Conservation (phyloP, 2,329 filamentous ascomycete species). For the Blumeria graminis region DNA sequence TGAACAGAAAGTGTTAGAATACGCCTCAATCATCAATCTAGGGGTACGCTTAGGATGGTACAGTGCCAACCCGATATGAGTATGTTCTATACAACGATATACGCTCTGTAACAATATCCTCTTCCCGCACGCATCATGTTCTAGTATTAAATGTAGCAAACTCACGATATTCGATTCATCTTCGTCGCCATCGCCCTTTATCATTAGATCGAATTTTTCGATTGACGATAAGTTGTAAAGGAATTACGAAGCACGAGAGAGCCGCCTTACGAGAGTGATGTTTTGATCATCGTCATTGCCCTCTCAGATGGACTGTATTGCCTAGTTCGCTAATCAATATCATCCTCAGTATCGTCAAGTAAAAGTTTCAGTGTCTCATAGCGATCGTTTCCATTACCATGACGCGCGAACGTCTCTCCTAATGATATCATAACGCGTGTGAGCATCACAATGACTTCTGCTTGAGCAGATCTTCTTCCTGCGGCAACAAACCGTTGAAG, state of each 20-base stretch:
- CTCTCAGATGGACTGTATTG: not conserved
- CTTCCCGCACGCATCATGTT: too few species aligned
- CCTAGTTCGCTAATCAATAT: not conserved
- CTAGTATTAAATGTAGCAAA: too few species aligned
- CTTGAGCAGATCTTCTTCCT: not conserved
- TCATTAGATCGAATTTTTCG: too few species aligned
- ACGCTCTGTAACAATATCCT: too few species aligned
- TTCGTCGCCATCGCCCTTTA: too few species aligned
- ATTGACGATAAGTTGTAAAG: not conserved
- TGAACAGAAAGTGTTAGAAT: too few species aligned
- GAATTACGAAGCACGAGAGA: not conserved
- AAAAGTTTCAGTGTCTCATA: not conserved
- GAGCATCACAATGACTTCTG: not conserved
- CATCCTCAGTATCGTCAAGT: not conserved
- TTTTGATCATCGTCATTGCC: not conserved
- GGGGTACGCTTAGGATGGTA: too few species aligned
- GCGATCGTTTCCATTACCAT: not conserved
- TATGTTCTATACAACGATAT: too few species aligned
- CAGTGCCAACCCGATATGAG: too few species aligned
- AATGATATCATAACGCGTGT: not conserved
- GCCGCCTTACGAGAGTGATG: not conserved
- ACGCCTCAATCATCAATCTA: too few species aligned
- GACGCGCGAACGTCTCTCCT: not conserved
- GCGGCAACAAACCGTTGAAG: not conserved
- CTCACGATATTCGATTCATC: too few species aligned